phyloP scores from a whole-genome alignment of 2,329 filamentous ascomycete genomes.

The Boeremia exigua region DNA sequence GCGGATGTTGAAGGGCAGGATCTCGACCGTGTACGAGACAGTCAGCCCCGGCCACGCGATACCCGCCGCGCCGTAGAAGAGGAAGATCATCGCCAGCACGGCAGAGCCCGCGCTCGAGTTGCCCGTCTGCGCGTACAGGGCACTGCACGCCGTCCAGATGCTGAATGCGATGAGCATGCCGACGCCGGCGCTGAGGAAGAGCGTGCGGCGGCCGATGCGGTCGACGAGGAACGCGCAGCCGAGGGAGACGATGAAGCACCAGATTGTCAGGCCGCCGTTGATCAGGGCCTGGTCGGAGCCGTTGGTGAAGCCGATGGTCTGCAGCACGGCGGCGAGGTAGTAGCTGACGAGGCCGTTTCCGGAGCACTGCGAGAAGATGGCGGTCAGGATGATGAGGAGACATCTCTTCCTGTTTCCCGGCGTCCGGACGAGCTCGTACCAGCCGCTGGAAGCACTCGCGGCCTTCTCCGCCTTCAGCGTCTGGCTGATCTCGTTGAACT shows the following conservation, averaged over 20 bases:
- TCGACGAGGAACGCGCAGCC: constrained; percentile 41
- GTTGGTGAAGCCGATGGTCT: constrained; percentile 30
- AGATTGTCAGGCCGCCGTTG: constrained; percentile 63
- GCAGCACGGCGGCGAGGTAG: constrained; percentile 20
- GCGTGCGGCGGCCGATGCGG: constrained; percentile 36
- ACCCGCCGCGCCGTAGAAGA: constrained; percentile 46
- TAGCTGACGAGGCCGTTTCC: constrained; percentile 25
- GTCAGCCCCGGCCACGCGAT: constrained; percentile 57
- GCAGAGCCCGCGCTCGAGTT: constrained; percentile 44
- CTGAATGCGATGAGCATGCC: constrained; percentile 44
- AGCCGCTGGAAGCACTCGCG: constrained; percentile 17
- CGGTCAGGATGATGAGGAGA: constrained; percentile 21
- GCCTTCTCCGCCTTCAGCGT: constrained; percentile 22
- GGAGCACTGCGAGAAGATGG: constrained; percentile 25
- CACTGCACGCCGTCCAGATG: constrained; percentile 37
- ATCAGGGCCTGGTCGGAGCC: constrained; percentile 50
- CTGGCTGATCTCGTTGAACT: constrained; percentile 26
- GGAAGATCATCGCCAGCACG: constrained; percentile 58
- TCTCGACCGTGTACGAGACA: constrained; percentile 58
- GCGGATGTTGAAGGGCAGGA: constrained; percentile 55
- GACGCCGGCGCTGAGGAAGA: constrained; percentile 42
- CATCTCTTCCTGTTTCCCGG: constrained; percentile 25
- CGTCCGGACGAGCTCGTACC: constrained; percentile 24
- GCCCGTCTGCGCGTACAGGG: constrained; percentile 21
- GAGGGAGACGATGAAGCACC: constrained; percentile 63